phyloP scores from a whole-genome alignment of 495 filamentous ascomycete species.

The Cairneyella variabilis region DNA sequence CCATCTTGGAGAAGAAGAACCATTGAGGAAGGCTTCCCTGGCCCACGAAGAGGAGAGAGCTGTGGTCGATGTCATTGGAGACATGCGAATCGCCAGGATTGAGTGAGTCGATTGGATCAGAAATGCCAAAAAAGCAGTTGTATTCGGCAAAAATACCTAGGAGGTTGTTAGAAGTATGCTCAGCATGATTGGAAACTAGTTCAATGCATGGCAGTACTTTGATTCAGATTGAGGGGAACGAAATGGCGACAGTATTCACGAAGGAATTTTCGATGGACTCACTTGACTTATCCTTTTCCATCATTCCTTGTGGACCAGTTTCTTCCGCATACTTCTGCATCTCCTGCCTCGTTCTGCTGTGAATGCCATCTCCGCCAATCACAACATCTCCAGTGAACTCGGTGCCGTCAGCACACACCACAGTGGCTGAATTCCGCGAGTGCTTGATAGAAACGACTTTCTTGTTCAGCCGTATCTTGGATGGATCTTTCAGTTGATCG shows the following conservation, averaged over 20 bases:
- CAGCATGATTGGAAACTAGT: too few relatives aligned
- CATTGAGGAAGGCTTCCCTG: slow-evolving; percentile 31
- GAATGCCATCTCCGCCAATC: slow-evolving; percentile 46
- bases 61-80: slow-evolving; percentile 25
- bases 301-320: slow-evolving; percentile 15
- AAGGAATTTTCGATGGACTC: too few relatives aligned
- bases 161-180: not conserved
- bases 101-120: slow-evolving; percentile 14
- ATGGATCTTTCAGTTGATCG: slow-evolving; percentile 32
- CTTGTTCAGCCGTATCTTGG: slow-evolving; percentile 31
- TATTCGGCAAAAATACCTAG: slow-evolving; percentile 29
- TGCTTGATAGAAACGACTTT: slow-evolving; percentile 30
- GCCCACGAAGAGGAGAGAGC: slow-evolving; percentile 26
- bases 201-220: too few relatives aligned
- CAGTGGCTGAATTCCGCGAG: slow-evolving; percentile 25
- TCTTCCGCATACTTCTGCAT: slow-evolving; percentile 34
- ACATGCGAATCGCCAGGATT: slow-evolving; percentile 22
- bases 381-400: slow-evolving; percentile 39
- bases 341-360: slow-evolving; percentile 41
- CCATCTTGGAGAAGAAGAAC: slow-evolving; percentile 29
- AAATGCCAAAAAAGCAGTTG: slow-evolving; percentile 38
- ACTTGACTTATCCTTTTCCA: slow-evolving; percentile 26
- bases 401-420: slow-evolving; percentile 35
- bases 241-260: too few relatives aligned
- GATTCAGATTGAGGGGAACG: too few relatives aligned